Conservation (phyloP, 345 rosid species). For the Pistacia atlantica region DNA sequence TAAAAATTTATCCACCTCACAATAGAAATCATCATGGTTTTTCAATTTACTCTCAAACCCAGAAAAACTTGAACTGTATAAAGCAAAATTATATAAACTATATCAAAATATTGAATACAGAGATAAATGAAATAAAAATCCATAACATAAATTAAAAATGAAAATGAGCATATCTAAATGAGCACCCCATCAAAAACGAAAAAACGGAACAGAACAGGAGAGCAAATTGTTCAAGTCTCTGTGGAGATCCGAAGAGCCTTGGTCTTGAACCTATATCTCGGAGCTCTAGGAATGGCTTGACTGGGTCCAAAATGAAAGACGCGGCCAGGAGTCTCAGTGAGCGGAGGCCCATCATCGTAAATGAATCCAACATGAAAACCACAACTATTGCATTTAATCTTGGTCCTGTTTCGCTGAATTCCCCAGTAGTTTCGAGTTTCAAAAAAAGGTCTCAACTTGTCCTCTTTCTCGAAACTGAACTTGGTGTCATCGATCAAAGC, state of each 20-base stretch:
- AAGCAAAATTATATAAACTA: too few species aligned
- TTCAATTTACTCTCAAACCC: too few species aligned
- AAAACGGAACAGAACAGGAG: not conserved
- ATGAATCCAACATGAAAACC: slow-evolving; percentile 57
- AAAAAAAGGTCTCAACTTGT: slow-evolving; percentile 80
- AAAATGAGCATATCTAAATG: too few species aligned
- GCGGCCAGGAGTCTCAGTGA: slow-evolving; percentile 62
- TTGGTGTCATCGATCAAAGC: slow-evolving; percentile 63
- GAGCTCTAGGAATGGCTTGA: slow-evolving; percentile 76
- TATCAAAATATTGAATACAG: too few species aligned
- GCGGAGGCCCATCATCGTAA: slow-evolving; percentile 90
- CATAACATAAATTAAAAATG: too few species aligned
- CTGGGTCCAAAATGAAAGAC: slow-evolving; percentile 75
- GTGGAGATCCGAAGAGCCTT: slow-evolving; percentile 62
- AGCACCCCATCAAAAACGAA: not conserved
- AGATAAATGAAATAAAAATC: too few species aligned
- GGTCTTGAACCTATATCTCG: slow-evolving; percentile 76
- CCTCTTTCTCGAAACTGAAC: slow-evolving; percentile 77
- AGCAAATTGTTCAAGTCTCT: slow-evolving; percentile 42
- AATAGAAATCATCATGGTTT: too few species aligned
- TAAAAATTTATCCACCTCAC: too few species aligned
- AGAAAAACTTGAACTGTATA: too few species aligned
- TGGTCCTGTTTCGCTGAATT: slow-evolving; percentile 70
- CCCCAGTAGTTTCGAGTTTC: slow-evolving; percentile 93
- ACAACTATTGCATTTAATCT: slow-evolving; percentile 69